phyloP scores from a whole-genome alignment of 495 filamentous ascomycete genomes.

The Platismatia glauca region DNA sequence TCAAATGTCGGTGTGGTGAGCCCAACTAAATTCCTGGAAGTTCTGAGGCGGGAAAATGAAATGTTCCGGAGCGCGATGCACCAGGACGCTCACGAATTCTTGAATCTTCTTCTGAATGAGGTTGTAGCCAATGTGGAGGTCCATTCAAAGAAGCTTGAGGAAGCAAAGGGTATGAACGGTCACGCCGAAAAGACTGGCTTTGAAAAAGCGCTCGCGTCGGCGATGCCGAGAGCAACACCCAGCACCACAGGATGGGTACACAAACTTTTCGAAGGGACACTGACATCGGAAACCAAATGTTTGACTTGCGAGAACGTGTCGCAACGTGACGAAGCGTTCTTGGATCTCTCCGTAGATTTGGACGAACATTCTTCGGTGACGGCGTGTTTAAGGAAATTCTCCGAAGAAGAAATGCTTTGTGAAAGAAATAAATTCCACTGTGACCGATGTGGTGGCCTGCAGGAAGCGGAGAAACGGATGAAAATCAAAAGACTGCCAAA shows the following conservation, averaged over 20 bases:
- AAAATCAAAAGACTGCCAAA: constrained; percentile 93
- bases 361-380: constrained; percentile 95
- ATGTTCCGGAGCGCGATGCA: constrained; percentile 97
- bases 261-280: constrained; percentile 87
- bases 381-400: constrained; percentile 89
- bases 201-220: constrained; percentile 29
- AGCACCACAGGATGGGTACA: constrained; percentile 83
- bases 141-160: constrained; percentile 54
- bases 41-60: constrained; percentile 87
- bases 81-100: constrained; percentile 96
- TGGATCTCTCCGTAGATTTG: constrained; percentile 92
- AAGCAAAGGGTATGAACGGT: constrained; percentile 37
- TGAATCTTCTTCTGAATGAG: constrained; percentile 90
- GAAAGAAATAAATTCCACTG: constrained; percentile 98
- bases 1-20: constrained; percentile 86
- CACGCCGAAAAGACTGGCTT: constrained; percentile 30
- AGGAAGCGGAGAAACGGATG: constrained; percentile 98
- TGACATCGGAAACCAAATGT: constrained; percentile 95
- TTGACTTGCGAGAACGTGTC: constrained; percentile 94
- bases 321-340: constrained; percentile 86
- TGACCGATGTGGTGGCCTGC: constrained; percentile 90
- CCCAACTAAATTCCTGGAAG: constrained; percentile 86
- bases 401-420: constrained; percentile 96
- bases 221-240: constrained; percentile 35
- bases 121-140: constrained; percentile 89